These are phyloP conservation scores for Parascedosporium putredinis DNA, from an alignment of 2,329 filamentous ascomycete genomes.

Conservation along the genomic window DNA sequence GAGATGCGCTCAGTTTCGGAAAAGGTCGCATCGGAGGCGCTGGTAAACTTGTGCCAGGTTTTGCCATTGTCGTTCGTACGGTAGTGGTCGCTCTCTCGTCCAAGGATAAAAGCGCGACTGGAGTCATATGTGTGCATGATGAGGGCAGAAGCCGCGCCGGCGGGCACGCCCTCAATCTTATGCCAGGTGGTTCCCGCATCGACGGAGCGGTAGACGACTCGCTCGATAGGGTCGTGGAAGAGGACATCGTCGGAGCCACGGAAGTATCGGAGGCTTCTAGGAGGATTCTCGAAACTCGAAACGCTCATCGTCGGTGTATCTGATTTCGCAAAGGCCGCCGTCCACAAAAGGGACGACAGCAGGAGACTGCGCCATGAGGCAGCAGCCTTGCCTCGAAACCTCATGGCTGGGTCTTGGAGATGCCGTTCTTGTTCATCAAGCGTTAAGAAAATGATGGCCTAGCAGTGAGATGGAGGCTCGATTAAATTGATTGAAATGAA, in stretches of 20 bases:
- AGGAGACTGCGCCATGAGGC: conserved; percentile 38
- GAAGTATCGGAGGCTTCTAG: conserved; percentile 74
- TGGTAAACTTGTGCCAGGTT: conserved; percentile 66
- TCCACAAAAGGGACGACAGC: conserved; percentile 36
- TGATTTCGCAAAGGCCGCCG: conserved; percentile 36
- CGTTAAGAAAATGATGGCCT: not conserved
- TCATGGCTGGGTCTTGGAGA: conserved; percentile 38
- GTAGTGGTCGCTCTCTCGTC: conserved; percentile 61
- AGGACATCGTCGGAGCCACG: conserved; percentile 77
- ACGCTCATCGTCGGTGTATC: conserved; percentile 56
- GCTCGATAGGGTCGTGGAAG: conserved; percentile 54
- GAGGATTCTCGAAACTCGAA: conserved; percentile 55
- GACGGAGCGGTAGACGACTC: conserved; percentile 63
- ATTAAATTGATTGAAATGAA: not conserved
- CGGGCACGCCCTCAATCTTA: conserved; percentile 51
- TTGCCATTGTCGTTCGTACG: conserved; percentile 75
- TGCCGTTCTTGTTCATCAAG: not conserved
- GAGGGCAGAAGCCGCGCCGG: conserved; percentile 52
- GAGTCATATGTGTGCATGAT: conserved; percentile 70
- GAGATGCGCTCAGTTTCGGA: conserved; percentile 28
- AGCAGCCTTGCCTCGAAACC: conserved; percentile 36
- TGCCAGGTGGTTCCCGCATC: conserved; percentile 76
- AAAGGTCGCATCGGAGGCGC: conserved; percentile 44
- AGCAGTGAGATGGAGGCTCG: not conserved
- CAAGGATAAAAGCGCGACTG: conserved; percentile 71